Base-by-base conservation (phyloP, 2,329 filamentous ascomycete species). In the Pleoardoris graminearum region DNA sequence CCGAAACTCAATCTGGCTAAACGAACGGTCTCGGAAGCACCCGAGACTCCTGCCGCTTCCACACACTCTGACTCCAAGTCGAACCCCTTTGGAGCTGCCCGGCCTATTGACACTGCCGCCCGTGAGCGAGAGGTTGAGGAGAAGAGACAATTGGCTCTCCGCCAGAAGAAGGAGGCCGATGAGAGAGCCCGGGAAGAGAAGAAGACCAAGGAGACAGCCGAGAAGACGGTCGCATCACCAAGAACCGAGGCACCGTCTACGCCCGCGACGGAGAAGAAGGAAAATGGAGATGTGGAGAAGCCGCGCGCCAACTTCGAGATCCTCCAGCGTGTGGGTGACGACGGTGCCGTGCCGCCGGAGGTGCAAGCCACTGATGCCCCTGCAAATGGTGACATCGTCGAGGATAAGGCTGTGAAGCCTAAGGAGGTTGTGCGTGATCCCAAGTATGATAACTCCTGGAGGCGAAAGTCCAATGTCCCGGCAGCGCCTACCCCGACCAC, bases 81-180 rank as follows among this genome's bases (percentile, higher is more conserved):
- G 22, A 97, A 88, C 74, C 91, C 91, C 35, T 99, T 99, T 71
- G 94, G 94, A 66, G 92, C 89, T 55, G 94, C 94, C 51, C 87
- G 89, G 57, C 94, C 94, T 50, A 96, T 97, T 65, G 92, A 99
- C 76, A 97, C 93, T 41, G 89, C 90, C 39, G 84, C 91, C 12
- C 87, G 90, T 61, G 93, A 97, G 78, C 88, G 87, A 65, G 87
- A 95, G 73, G 86, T 99, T 52, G 93, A 95, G 67, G 91, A 96
- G 77, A 96, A 91, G 82, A 84, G 89, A 60, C 80, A 89, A 66
- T 80, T 89, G 53, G 82, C 84, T 6, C 58, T 91, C 22, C 86
- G 86, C 59, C 87, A 94, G 74, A 96, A 95, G 84, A 89, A 87
- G 70, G 91, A 96, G 65, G 85, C 87, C 0, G 90, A 94, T 1